phyloP scores from a whole-genome alignment of 2,329 filamentous ascomycete genomes.

The Aspergillus transmontanensis region DNA sequence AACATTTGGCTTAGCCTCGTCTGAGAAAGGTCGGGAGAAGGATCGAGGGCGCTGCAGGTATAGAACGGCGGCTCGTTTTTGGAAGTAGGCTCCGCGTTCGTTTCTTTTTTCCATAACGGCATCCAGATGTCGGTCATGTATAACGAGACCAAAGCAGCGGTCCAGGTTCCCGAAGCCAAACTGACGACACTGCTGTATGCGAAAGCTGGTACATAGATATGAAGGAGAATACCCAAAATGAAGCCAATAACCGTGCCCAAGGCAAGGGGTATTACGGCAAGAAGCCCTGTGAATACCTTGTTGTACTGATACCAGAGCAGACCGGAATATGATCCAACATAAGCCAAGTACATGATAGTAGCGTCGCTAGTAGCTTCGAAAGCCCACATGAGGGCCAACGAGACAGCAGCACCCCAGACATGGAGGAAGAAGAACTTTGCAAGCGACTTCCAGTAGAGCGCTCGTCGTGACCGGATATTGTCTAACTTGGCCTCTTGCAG shows the following conservation, averaged over 20 bases:
- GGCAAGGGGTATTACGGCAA: conserved; percentile 52
- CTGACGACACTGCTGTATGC: conserved; percentile 52
- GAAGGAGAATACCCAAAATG: conserved; percentile 49
- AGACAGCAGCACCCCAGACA: conserved; percentile 55
- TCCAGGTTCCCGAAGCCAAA: conserved; percentile 55
- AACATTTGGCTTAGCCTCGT: conserved; percentile 52
- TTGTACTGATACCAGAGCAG: conserved; percentile 46
- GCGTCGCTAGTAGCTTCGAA: conserved; percentile 48
- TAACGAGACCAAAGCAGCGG: conserved; percentile 53
- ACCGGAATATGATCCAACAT: conserved; percentile 53
- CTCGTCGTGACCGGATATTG: not conserved
- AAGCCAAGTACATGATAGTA: conserved; percentile 53
- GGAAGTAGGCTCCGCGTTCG: not conserved
- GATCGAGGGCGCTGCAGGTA: conserved; percentile 47
- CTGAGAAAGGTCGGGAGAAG: conserved; percentile 52
- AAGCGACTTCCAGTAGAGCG: conserved; percentile 54
- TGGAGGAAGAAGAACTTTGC: conserved; percentile 54
- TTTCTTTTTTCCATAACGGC: conserved; percentile 35
- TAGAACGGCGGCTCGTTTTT: conserved; percentile 33
- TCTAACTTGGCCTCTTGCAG: conserved; percentile 42
- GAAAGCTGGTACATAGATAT: conserved; percentile 40
- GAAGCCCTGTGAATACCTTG: conserved; percentile 55
- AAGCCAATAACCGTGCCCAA: conserved; percentile 51
- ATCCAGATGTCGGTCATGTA: conserved; percentile 53
- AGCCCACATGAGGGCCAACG: conserved; percentile 54